Conservation (phyloP, 306 rosid species). For the Pachyrhizus erosus region DNA sequence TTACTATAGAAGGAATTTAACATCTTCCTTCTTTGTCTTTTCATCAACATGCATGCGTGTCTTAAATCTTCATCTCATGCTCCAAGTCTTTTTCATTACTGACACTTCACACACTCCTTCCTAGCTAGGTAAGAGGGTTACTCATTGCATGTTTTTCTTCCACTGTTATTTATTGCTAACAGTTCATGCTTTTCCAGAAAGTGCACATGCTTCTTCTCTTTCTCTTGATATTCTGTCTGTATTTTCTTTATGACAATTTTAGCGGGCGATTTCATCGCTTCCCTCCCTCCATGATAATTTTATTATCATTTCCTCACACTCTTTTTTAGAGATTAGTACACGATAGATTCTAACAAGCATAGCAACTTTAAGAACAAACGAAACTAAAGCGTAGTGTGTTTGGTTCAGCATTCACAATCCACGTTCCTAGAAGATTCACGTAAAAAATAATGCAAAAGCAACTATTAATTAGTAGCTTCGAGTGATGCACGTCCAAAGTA, state of each 20-base stretch:
- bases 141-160: constrained; percentile 27
- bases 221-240: background rate
- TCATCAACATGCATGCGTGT: background rate
- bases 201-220: background rate
- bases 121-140: background rate
- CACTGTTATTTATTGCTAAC: background rate
- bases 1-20: background rate
- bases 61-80: constrained; percentile 4
- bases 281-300: background rate
- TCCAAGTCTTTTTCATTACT: constrained; percentile 19
- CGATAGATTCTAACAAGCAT: background rate
- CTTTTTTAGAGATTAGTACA: background rate
- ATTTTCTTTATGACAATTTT: background rate
- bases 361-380: background rate
- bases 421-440: background rate
- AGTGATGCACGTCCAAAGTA: background rate
- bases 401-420: background rate
- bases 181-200: background rate
- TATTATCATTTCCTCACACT: background rate
- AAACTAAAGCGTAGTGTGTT: background rate
- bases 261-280: background rate
- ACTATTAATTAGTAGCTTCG: background rate
- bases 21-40: background rate
- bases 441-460: background rate
- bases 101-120: constrained; percentile 20